Percentiles rank a stretch among this genome's conserved stretches.
Conservation (phyloP, 2,329 filamentous ascomycete genomes). For the Xylaria sp. region DNA sequence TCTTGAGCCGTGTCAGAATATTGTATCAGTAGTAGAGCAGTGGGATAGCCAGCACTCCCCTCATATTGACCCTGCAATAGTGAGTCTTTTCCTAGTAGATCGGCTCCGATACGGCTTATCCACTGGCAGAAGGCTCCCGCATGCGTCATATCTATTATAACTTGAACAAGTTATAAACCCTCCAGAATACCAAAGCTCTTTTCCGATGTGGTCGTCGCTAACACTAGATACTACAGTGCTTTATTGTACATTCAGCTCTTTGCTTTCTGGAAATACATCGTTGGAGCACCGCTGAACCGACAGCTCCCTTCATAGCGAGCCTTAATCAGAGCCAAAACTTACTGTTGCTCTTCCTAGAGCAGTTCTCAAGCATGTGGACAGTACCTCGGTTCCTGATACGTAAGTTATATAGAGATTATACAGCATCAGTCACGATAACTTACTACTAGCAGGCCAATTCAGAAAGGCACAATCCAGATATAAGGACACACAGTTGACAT, state of each 20-base stretch:
- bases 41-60: conserved; percentile 49
- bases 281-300: conserved; percentile 29
- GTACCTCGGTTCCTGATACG: conserved; percentile 40
- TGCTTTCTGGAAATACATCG: conserved; percentile 48
- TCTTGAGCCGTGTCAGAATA: conserved; percentile 49
- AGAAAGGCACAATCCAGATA: conserved; percentile 20
- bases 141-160: neutral
- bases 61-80: conserved; percentile 50
- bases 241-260: conserved; percentile 48
- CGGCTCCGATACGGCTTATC: neutral
- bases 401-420: conserved; percentile 19
- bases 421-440: neutral
- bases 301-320: conserved; percentile 20
- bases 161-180: neutral
- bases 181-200: neutral
- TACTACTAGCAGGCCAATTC: conserved; percentile 33
- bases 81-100: conserved; percentile 10
- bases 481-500: conserved; percentile 32
- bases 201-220: neutral
- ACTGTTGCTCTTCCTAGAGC: conserved; percentile 41
- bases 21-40: conserved; percentile 45
- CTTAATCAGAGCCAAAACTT: conserved; percentile 36
- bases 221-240: conserved; percentile 31
- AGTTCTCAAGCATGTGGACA: conserved; percentile 42
- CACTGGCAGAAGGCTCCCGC: neutral